Evolutionary conservation across 2,329 filamentous ascomycete genomes (phyloP), one percentile per base, ranked within the genome.

Genomic region (Aspergillus terreus): DNA sequence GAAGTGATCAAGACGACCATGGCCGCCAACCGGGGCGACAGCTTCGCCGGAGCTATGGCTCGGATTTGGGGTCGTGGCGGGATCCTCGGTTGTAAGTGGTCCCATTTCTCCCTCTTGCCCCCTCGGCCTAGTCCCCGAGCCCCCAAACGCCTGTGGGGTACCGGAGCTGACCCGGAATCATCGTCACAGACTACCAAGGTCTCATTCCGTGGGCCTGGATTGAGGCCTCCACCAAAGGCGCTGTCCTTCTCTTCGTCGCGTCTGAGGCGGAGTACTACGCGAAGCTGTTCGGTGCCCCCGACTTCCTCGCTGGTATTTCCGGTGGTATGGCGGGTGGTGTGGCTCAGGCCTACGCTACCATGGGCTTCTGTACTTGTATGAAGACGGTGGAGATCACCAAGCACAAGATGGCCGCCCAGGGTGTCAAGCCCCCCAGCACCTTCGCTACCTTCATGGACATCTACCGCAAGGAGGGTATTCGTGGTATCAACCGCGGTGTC

Each of bases 321-420:
- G 94, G 94, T 67, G 94, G 94, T 75, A 90, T 99, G 80, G 82
- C 85, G 19, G 94, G 94, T 71, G 94, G 94, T 82, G 85, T 99
- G 53, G 94, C 92, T 44, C 94, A 99, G 79, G 94, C 94, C 54
- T 99, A 99, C 74, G 94, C 94, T 61, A 99, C 94, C 72, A 99
- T 99, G 92, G 94, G 94, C 63, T 99, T 99, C 85, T 99, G 94
- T 78, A 99, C 94, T 56, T 99, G 94, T 84, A 99, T 99, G 94
- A 99, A 99, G 86, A 99, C 94, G 58, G 94, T 97, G 62, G 94
- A 99, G 77, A 99, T 99, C 77, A 99, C 94, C 70, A 95, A 96
- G 79, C 88, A 94, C 82, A 97, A 97, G 83, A 80, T 94, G 69
- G 91, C 90, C 12, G 86, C 90, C 32, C 62, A 84, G 41, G 94